phyloP scores from a whole-genome alignment of 257 asterid species.

The Penstemon barbatus region DNA sequence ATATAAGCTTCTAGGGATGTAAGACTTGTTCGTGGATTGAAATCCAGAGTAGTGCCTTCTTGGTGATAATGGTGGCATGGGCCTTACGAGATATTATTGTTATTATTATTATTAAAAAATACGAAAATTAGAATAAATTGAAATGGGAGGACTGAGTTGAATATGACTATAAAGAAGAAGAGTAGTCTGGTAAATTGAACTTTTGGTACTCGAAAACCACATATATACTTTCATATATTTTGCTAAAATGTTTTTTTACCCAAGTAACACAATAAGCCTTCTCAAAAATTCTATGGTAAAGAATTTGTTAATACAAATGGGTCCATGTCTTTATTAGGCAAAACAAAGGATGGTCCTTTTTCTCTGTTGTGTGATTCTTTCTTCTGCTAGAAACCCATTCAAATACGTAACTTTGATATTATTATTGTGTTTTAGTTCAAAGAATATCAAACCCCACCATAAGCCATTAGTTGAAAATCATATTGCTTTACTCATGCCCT shows the following conservation, averaged over 20 bases:
- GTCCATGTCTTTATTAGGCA: conserved; percentile 58
- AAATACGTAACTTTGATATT: conserved; percentile 43
- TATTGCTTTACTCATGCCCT: conserved; percentile 34
- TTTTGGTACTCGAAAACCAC: too few species aligned
- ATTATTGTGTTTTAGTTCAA: conserved; percentile 36
- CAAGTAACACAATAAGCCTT: not conserved
- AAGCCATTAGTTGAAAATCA: conserved; percentile 27
- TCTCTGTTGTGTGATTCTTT: conserved; percentile 51
- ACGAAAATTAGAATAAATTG: too few species aligned
- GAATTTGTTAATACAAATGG: conserved; percentile 38
- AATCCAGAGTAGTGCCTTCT: too few species aligned
- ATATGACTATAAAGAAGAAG: too few species aligned
- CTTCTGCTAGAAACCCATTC: conserved; percentile 51
- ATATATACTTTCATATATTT: too few species aligned
- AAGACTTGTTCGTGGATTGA: too few species aligned
- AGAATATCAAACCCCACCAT: conserved; percentile 45
- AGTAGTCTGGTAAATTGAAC: too few species aligned
- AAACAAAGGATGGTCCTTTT: conserved; percentile 46
- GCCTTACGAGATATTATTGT: too few species aligned
- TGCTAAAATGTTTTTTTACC: not conserved
- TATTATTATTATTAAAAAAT: too few species aligned
- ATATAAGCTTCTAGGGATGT: too few species aligned
- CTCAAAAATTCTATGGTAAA: conserved; percentile 27
- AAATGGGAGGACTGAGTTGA: too few species aligned
- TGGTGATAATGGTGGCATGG: too few species aligned